phyloP scores from a whole-genome alignment of 1,284 basidiomycete genomes.

The Sporisorium graminicola region DNA sequence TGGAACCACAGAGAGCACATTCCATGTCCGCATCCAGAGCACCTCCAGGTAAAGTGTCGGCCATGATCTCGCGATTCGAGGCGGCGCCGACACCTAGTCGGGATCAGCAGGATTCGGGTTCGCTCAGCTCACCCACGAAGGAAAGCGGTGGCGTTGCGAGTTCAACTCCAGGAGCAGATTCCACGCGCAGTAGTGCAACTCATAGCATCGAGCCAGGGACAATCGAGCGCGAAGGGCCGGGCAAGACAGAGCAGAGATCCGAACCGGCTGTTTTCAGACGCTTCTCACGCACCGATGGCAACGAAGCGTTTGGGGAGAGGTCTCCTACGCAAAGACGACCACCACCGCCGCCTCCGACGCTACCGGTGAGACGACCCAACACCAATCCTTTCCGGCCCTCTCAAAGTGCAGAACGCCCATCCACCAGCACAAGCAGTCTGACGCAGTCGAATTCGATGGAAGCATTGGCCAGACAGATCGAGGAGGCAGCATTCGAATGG shows the following conservation, averaged over 20 bases:
- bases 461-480: slow-evolving; percentile 31
- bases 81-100: neutral
- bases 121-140: slow-evolving; percentile 10
- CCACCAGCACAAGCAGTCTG: neutral
- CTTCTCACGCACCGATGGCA: slow-evolving; percentile 15
- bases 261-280: slow-evolving; percentile 28
- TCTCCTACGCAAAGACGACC: slow-evolving; percentile 16
- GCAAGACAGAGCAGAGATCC: neutral
- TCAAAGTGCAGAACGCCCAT: neutral
- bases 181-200: neutral
- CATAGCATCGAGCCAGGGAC: neutral
- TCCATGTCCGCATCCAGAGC: slow-evolving; percentile 1
- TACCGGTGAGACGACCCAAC: slow-evolving; percentile 10
- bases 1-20: slow-evolving; percentile 24
- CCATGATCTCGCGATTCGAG: slow-evolving; percentile 50
- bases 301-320: neutral
- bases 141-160: neutral
- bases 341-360: slow-evolving; percentile 28
- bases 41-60: slow-evolving; percentile 42
- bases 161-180: neutral
- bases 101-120: slow-evolving; percentile 1
- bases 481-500: slow-evolving; percentile 31
- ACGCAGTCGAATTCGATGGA: slow-evolving; percentile 26
- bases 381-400: slow-evolving; percentile 16
- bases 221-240: neutral